Evolutionary conservation across 768 basidiomycete genomes (phyloP).

Genomic region (Austroboletus festivus): DNA sequence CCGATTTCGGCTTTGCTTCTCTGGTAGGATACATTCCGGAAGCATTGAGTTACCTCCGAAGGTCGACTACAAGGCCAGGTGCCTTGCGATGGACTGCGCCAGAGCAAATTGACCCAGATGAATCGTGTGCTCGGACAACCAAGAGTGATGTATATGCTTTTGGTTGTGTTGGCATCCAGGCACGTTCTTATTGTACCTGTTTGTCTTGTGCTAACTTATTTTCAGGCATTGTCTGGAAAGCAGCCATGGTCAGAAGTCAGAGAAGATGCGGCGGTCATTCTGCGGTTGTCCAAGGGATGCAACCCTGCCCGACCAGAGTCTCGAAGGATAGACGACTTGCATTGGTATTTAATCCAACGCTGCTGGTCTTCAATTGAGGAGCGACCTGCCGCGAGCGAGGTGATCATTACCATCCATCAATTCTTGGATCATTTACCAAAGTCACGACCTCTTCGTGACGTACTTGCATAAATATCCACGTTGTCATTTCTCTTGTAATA

Average conservation of each 20-base stretch:
- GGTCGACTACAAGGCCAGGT: neutral
- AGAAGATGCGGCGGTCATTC: neutral
- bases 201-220: neutral
- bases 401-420: neutral
- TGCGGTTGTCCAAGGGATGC: neutral
- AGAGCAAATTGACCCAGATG: neutral
- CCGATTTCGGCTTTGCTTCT: neutral
- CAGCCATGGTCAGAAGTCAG: neutral
- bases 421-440: neutral
- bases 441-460: neutral
- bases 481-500: too few species aligned
- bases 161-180: neutral
- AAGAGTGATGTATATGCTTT: neutral
- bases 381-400: neutral
- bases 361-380: neutral
- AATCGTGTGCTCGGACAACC: neutral
- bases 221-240: neutral
- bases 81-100: neutral
- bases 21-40: neutral
- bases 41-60: neutral
- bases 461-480: too few species aligned
- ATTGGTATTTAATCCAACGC: neutral
- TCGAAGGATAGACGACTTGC: neutral
- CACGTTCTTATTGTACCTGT: neutral
- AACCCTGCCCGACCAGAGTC: neutral